A percentile compares a stretch with the other conserved stretches of the same genome.
These are phyloP conservation scores for Boletus speciosus DNA, from an alignment of 768 basidiomycete species.

Conservation along the genomic window DNA sequence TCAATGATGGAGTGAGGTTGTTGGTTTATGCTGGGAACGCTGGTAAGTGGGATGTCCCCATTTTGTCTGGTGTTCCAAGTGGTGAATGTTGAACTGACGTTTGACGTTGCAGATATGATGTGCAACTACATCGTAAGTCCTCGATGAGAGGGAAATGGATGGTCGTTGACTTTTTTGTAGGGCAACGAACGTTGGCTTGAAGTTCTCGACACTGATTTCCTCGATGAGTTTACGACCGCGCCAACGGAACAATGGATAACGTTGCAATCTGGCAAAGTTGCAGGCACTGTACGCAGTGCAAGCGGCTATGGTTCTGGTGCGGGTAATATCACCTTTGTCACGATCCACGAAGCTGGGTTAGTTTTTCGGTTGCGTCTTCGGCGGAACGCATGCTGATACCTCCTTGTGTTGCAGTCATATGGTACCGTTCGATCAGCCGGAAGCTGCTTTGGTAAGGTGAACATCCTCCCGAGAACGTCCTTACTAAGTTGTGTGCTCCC, in stretches of 20 bases:
- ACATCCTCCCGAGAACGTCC: not conserved
- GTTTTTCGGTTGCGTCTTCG: slow-evolving; percentile 20
- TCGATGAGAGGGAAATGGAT: not conserved
- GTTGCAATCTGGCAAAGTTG: slow-evolving; percentile 46
- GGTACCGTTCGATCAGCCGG: slow-evolving; percentile 89
- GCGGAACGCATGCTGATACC: not conserved
- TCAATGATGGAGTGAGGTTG: slow-evolving; percentile 79
- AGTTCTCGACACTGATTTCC: slow-evolving; percentile 57
- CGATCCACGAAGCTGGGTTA: slow-evolving; percentile 77
- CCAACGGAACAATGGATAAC: slow-evolving; percentile 56
- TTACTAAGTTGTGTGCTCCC: not conserved
- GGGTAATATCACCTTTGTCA: slow-evolving; percentile 84
- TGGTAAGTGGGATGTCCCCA: slow-evolving; percentile 38
- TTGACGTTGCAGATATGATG: slow-evolving; percentile 61
- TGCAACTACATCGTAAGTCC: slow-evolving; percentile 73
- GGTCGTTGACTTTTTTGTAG: slow-evolving; percentile 27
- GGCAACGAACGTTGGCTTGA: slow-evolving; percentile 79
- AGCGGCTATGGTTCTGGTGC: slow-evolving; percentile 61
- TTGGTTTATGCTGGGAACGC: slow-evolving; percentile 89
- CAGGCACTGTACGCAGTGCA: slow-evolving; percentile 69
- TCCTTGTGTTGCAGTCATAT: slow-evolving; percentile 57
- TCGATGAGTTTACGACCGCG: slow-evolving; percentile 53
- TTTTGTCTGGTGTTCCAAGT: not conserved
- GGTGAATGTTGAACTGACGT: slow-evolving; percentile 13
- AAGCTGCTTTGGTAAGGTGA: slow-evolving; percentile 66